Base-by-base conservation (phyloP, 495 filamentous ascomycete genomes). In the Bombardia bombarda region DNA sequence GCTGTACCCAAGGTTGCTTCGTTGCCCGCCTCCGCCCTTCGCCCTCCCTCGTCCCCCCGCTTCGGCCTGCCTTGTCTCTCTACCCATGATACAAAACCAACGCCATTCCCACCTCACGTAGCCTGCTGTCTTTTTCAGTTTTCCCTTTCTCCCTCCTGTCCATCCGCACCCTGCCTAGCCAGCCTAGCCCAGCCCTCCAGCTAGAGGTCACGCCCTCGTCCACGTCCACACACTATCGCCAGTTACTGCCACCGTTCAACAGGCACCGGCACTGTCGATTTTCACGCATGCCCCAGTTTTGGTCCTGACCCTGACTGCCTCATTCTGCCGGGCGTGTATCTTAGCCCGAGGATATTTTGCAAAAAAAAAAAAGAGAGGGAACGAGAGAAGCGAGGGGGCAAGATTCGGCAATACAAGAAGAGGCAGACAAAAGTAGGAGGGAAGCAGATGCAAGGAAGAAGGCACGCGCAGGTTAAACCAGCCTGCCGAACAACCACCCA, bases 71-170 rank as follows among this genome's bases (percentile, higher is more conserved):
- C 21, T 22, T 38, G 32, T 38, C 43, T 26, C 26, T 28, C 26
- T 13, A 10, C 13, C 31, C 40, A 55, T 51, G 48, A 53, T 57
- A 57, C 51, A 60, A 60, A 60, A 53, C 47, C 53, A 45, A 55
- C 53, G 46, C 49, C 43, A 47, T 55, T 38, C 49, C 51, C 49
- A 34, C 19, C 18, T 42, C 21, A 31, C 23, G 25, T 26, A 20
- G 30, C 40, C 30, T 36, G 41, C 23, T 14, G n/a, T 30, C 24
- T 34, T 18, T 16, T 24, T 32, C 39, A 13, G 40, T 17, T 44
- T 36, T 28, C 24, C 30, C 26, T 24, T 10, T 33, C 21, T 26
- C 32, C 40, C 28, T 38, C 19, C 28, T 31, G 10, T 9, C 10
- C 30, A 7, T 16, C 20, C 7, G 6, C 35, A 8, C 23, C 25